Conservation (phyloP, 371 early-diverging fungal genomes). For the Encephalitozoon hellem region DNA sequence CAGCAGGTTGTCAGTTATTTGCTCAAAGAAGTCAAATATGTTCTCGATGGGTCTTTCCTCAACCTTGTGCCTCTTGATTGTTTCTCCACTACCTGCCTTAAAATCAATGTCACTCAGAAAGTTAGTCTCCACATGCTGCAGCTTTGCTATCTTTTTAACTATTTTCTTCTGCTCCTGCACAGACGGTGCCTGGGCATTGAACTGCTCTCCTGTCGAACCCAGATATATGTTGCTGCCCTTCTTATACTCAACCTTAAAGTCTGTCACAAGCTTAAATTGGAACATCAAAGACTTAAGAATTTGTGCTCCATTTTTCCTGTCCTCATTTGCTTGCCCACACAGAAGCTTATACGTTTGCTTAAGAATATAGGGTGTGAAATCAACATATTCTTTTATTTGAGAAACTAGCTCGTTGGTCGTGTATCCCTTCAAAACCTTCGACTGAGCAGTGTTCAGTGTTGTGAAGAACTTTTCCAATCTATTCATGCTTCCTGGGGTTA, state of each 20-base stretch:
- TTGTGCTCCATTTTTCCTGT: constrained; percentile 30
- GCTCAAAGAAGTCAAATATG: constrained; percentile 43
- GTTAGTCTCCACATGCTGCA: constrained; percentile 28
- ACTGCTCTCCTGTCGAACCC: constrained; percentile 29
- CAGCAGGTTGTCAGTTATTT: constrained; percentile 40
- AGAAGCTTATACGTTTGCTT: constrained; percentile 37
- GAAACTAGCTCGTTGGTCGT: constrained; percentile 39
- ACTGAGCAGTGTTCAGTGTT: constrained; percentile 30
- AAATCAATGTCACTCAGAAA: constrained; percentile 28
- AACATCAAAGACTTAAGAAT: constrained; percentile 34
- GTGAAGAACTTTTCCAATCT: constrained; percentile 58
- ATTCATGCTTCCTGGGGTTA: constrained; percentile 35
- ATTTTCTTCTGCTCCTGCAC: constrained; percentile 13
- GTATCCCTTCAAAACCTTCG: constrained; percentile 49
- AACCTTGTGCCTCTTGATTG: constrained; percentile 25
- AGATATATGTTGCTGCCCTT: constrained; percentile 24
- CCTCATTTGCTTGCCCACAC: constrained; percentile 9
- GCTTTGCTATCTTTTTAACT: constrained; percentile 27
- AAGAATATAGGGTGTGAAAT: constrained; percentile 35
- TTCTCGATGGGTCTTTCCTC: constrained; percentile 49
- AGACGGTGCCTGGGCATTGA: not conserved
- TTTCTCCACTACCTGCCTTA: constrained; percentile 2
- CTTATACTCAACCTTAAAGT: constrained; percentile 18
- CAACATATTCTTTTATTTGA: constrained; percentile 40
- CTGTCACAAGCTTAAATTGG: constrained; percentile 22